Evolutionary conservation across 305 asterid genomes (phyloP).

Genomic region (Withania somnifera): DNA sequence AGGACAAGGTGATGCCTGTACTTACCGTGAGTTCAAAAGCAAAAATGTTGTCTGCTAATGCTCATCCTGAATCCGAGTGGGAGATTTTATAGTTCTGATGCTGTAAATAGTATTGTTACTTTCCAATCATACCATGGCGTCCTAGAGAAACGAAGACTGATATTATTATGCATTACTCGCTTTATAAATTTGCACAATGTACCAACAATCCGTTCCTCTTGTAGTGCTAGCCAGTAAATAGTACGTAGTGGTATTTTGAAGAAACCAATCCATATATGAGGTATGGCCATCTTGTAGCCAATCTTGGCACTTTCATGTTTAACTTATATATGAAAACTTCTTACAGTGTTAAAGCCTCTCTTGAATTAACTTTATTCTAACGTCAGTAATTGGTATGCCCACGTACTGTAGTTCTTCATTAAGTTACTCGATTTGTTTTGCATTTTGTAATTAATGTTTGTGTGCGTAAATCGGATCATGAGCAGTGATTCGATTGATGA

Average conservation of each 20-base stretch:
- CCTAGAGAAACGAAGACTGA: not conserved
- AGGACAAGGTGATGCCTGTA: slow-evolving; percentile 11
- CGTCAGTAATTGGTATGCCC: not conserved
- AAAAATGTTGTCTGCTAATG: slow-evolving; percentile 8
- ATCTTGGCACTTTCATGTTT: not conserved
- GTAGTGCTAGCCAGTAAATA: not conserved
- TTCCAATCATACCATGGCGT: not conserved
- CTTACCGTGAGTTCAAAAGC: slow-evolving; percentile 3
- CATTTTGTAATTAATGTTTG: not conserved
- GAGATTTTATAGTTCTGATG: slow-evolving; percentile 46
- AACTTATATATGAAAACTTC: not conserved
- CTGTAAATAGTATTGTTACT: slow-evolving; percentile 2
- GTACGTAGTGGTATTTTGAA: not conserved
- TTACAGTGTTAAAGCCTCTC: not conserved
- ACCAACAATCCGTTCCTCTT: not conserved
- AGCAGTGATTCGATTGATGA: no score
- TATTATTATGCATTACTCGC: not conserved
- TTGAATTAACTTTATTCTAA: not conserved
- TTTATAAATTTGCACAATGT: not conserved
- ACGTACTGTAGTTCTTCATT: not conserved
- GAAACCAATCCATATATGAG: not conserved
- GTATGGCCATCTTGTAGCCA: not conserved
- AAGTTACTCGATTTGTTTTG: not conserved
- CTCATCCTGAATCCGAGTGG: slow-evolving; percentile 58
- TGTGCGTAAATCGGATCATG: not conserved